Evolutionary conservation across 2,329 filamentous ascomycete species (phyloP), one percentile per base, ranked within the genome.

Genomic region (Blastomyces parvus): DNA sequence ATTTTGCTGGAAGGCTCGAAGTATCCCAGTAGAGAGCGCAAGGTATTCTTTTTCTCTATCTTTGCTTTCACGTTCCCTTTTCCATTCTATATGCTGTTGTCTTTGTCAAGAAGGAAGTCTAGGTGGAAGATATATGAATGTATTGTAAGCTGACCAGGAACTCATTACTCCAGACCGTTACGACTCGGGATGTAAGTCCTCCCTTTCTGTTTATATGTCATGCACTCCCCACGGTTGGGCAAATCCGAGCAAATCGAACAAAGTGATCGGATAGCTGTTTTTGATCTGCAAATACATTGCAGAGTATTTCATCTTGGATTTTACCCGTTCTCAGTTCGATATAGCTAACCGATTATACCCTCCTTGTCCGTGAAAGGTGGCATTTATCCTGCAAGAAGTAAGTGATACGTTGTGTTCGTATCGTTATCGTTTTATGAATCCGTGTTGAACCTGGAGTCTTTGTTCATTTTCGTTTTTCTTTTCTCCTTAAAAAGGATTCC

Each of bases 171-270:
- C 30, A 70, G 68, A 68, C 64, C 0, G 48, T 70, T 2, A 68
- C 65, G 0, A 69, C 65, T 9, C 59, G 48, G 0, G 66, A 70
- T 62, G 68, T 69, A 65, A 64, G 67, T 62, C 3, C 2, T 25
- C 3, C 40, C 52, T 50, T 33, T 19, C 2, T 7, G 48, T 25
- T 33, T 48, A 30, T 33, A n/a, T 40, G 2, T 27, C 22, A 17
- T n/a, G 11, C 19, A 59, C 27, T 36, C 36, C 27, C 8, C 9
- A 44, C 6, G 33, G 22, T 36, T 9, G 25, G 9, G 46, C n/a
- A 48, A 25, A 25, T 11, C 9, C 22, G 19, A 48, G n/a, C 46
- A 25, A 22, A 48, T 48, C 36, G 3, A 3, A 38, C n/a, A 38
- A 11, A 50, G 22, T 4, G 4, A 50, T 50, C 1, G 11, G 22